Evolutionary conservation across 2,329 filamentous ascomycete genomes (phyloP), one percentile per base, ranked within the genome.

Genomic region (Saccharata proteae): DNA sequence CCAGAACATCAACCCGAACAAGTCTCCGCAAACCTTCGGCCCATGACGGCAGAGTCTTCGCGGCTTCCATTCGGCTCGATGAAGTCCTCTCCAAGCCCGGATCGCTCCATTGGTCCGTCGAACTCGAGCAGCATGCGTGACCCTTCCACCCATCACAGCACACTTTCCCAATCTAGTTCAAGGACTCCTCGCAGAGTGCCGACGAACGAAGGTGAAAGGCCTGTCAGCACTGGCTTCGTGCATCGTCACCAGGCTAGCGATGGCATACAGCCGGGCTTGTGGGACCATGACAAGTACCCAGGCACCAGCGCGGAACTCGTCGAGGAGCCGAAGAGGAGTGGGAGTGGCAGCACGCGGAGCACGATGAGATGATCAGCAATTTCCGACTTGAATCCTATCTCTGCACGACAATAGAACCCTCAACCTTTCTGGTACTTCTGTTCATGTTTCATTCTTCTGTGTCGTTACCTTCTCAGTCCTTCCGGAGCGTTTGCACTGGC

Each of bases 221-320:
- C 48, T 8, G 30, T 55, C 22, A 57, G 49, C 33, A 57, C 52
- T 4, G 55, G 55, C 4, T 54, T 49, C 22, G 55, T 58, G 10
- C 49, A 54, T 29, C 52, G 56, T 13, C 55, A 54, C 33, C 39
- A 52, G 29, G 54, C 52, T 1, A 44, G 51, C 15, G 54, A 57
- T 30, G 54, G 51, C 29, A 50, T 58, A 15, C 51, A 52, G 16
- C 48, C 43, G 5, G 47, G 54, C 13, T 41, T 39, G 5, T 47
- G 47, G 26, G 44, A 50, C 21, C 42, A 43, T 4, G 43, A 47
- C 10, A 44, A 38, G n/a, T 48, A 52, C 31, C 43, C 55, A 2
- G 54, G 55, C 30, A 45, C 51, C 3, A 43, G 45, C 8, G 54
- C 52, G 6, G 54, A 57, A 36, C 45, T 57, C 40, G 46, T 57